Evolutionary conservation across 768 basidiomycete species (phyloP).

Genomic region (Auriscalpium vulgare): DNA sequence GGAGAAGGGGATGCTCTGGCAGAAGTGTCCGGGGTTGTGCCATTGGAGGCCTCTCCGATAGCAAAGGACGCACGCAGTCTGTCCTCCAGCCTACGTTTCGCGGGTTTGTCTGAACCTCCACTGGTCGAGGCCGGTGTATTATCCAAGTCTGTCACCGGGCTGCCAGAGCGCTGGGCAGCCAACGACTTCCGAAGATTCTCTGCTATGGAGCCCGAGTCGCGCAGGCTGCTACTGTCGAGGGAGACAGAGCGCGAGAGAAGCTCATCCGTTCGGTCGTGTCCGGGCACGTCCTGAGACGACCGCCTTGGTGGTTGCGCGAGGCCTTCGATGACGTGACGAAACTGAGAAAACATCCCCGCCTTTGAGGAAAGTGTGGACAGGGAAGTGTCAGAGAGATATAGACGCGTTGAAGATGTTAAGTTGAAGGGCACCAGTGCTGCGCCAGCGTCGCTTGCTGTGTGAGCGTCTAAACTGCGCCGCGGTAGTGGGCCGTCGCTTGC

Average conservation of each 20-base stretch:
- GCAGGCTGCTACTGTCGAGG: conserved; percentile 5
- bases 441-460: too few species aligned
- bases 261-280: conserved; percentile 15
- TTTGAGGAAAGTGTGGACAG: too few species aligned
- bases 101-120: conserved; percentile 19
- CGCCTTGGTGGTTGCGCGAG: conserved; percentile 44
- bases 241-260: conserved; percentile 15
- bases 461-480: too few species aligned
- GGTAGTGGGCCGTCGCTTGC: too few species aligned
- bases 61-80: conserved; percentile 62
- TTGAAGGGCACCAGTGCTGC: too few species aligned
- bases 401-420: too few species aligned
- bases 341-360: conserved; percentile 60
- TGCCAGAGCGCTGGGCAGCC: conserved; percentile 40
- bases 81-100: conserved; percentile 66
- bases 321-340: conserved; percentile 66
- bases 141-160: conserved; percentile 20
- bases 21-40: conserved; percentile 34
- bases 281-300: conserved; percentile 26
- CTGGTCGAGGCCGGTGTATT: conserved; percentile 15
- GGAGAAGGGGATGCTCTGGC: conserved; percentile 35
- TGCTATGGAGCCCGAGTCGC: not conserved
- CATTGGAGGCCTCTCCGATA: conserved; percentile 45
- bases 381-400: too few species aligned
- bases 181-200: conserved; percentile 56